A percentile compares a stretch with the other conserved stretches of the same genome.
These are phyloP conservation scores for Pichia exigua DNA, from an alignment of 805 yeast species.

Conservation along the genomic window DNA sequence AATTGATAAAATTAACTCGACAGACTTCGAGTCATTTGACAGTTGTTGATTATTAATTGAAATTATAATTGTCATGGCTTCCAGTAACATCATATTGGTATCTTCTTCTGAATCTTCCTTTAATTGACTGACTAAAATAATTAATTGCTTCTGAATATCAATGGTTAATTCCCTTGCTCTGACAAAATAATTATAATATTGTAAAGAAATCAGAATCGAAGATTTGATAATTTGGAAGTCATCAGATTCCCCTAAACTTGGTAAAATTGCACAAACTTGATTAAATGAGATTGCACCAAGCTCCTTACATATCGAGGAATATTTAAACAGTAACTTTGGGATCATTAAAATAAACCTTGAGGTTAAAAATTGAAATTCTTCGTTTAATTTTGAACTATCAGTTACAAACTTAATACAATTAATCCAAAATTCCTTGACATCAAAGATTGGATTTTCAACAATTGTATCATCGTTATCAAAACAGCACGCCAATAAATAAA, in stretches of 20 bases:
- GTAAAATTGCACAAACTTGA: slow-evolving; percentile 19
- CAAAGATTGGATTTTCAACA: slow-evolving; percentile 13
- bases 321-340: slow-evolving; percentile 53
- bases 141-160: slow-evolving; percentile 21
- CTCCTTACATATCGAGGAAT: slow-evolving; percentile 25
- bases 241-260: slow-evolving; percentile 18
- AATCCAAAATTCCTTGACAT: slow-evolving; percentile 19
- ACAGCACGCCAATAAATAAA: slow-evolving; percentile 34
- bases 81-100: slow-evolving; percentile 64
- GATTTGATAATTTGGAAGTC: slow-evolving; percentile 17
- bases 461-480: slow-evolving; percentile 33
- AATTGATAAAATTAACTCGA: slow-evolving; percentile 52
- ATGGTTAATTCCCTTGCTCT: slow-evolving; percentile 25
- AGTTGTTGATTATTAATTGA: slow-evolving; percentile 34
- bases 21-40: slow-evolving; percentile 29
- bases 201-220: slow-evolving; percentile 42
- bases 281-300: slow-evolving; percentile 23
- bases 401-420: slow-evolving; percentile 10
- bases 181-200: slow-evolving; percentile 32
- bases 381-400: slow-evolving; percentile 14
- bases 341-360: slow-evolving; percentile 43
- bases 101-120: slow-evolving; percentile 68
- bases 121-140: slow-evolving; percentile 37
- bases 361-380: slow-evolving; percentile 31
- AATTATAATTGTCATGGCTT: slow-evolving; percentile 54